Conservation (phyloP, 441 rosid species). For the Adansonia grandidieri region DNA sequence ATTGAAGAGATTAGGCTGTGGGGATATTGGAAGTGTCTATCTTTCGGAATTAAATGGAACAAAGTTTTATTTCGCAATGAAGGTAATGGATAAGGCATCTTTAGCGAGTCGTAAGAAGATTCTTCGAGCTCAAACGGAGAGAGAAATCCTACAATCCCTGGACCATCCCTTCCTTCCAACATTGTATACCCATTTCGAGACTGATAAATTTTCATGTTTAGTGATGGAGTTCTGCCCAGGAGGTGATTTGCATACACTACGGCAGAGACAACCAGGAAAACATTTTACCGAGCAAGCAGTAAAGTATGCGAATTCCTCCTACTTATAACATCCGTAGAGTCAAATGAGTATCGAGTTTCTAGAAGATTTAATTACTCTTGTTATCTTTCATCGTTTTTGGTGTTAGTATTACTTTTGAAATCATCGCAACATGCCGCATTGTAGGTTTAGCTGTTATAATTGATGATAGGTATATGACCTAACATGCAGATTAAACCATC, state of each 20-base stretch:
- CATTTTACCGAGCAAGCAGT: conserved; percentile 83
- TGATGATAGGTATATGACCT: background rate
- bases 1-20: conserved; percentile 80
- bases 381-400: background rate
- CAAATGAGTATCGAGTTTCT: background rate
- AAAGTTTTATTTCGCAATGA: conserved; percentile 80
- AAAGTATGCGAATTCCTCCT: conserved; percentile 48
- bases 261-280: conserved; percentile 85
- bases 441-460: background rate
- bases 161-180: conserved; percentile 94
- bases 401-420: background rate
- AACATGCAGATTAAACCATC: background rate
- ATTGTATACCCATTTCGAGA: conserved; percentile 71
- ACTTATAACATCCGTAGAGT: conserved; percentile 12
- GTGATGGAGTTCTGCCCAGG: conserved; percentile 89
- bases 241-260: conserved; percentile 80
- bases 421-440: no score
- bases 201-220: conserved; percentile 75
- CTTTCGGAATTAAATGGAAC: conserved; percentile 83
- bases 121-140: conserved; percentile 85
- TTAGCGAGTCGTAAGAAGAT: conserved; percentile 82
- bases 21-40: conserved; percentile 89
- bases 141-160: conserved; percentile 77
- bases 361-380: background rate
- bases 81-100: conserved; percentile 86